Base-by-base conservation (phyloP, 2,329 filamentous ascomycete species). In the Botrytis sinoallii region DNA sequence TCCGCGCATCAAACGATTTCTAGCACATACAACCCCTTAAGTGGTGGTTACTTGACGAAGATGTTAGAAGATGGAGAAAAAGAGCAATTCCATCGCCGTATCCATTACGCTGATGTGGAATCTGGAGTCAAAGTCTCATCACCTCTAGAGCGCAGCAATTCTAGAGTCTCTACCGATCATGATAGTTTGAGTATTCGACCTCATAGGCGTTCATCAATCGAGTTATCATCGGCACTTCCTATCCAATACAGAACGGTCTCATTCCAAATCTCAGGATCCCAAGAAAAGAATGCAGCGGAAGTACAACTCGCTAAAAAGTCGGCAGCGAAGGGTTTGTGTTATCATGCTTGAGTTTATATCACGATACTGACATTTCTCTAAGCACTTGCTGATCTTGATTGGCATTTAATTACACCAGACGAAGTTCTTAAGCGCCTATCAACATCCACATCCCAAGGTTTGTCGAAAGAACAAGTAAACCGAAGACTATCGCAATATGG, bases 401-500 rank as follows among this genome's bases (percentile, higher is more conserved):
- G 91, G 90, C 91, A 93, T 81, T 88, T 83, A 0, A 82, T 92
- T 14, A 80, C 87, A 0, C 78, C 85, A 10, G 83, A 88, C 10
- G 88, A 91, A 73, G 83, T 92, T 32, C 84, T 87, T 73, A 84
- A 84, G 35, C 86, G 89, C 35, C 85, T 92, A 46, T 85, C 85
- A 1, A 88, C 87, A 2, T 89, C 89, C 7, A 78, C 84, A 20
- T 81, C 81, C 1, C 81, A 86, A 57, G 91, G 92, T 66, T 85
- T 94, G 0, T 90, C 89, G 0, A 79, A 80, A 8, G 85, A 89
- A 12, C 87, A 91, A 77, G 85, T 86, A 66, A 81, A 84, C 46
- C 84, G 85, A n/a, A 86, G 88, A 44, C 79, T 87, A 4, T 83
- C 83, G 63, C 85, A 91, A 77, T 87, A 91, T 81, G 92, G 92